These are phyloP conservation scores for Calocera cornea DNA, from an alignment of 768 basidiomycete species.

Conservation along the genomic window DNA sequence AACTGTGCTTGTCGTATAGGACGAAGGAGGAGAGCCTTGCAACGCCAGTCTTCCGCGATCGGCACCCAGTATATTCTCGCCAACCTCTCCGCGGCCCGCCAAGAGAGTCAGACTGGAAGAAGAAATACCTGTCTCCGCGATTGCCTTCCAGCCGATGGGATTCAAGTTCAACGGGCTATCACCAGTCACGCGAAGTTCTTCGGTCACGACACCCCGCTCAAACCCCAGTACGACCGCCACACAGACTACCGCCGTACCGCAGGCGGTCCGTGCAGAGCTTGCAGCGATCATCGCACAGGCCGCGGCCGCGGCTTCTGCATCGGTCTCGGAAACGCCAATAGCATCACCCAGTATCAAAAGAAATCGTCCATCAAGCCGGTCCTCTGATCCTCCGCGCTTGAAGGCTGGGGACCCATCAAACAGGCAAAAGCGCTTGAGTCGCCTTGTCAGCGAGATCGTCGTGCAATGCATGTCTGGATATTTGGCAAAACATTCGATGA, in stretches of 20 bases:
- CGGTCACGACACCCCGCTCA: neutral
- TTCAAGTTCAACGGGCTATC: neutral
- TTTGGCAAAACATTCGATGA: constrained; percentile 69
- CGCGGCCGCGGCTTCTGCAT: constrained; percentile 18
- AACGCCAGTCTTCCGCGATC: neutral
- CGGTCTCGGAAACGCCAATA: constrained; percentile 8
- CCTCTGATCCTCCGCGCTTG: neutral
- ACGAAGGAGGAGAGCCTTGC: constrained; percentile 9
- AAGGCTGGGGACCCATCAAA: neutral
- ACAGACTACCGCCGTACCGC: constrained; percentile 2
- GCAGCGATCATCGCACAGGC: constrained; percentile 29
- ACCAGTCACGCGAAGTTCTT: neutral
- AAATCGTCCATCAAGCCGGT: neutral
- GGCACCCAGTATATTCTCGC: no score
- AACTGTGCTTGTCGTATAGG: neutral
- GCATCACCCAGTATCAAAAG: neutral
- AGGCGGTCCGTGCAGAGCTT: constrained; percentile 17
- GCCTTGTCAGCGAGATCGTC: constrained; percentile 77
- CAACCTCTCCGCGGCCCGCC: neutral
- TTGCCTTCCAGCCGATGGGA: neutral
- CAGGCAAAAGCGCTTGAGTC: constrained; percentile 64
- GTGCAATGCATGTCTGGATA: constrained; percentile 91
- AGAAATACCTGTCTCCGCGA: neutral
- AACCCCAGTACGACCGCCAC: neutral
- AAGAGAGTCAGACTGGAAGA: neutral